Base-by-base conservation (phyloP, 2,329 filamentous ascomycete genomes). In the Xylogone sp. region DNA sequence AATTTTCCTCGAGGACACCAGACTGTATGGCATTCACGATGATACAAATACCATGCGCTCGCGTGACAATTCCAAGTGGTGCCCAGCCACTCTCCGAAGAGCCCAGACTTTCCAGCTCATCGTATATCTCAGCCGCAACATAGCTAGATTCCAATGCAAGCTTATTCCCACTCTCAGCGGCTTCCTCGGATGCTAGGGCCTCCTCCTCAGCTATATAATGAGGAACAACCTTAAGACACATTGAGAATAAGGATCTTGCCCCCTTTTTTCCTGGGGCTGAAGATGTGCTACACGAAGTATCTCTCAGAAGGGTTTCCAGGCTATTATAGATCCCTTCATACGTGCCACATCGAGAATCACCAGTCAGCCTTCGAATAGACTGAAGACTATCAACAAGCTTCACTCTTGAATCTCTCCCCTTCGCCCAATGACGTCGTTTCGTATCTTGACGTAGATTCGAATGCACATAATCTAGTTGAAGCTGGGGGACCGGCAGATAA, bases 221-320 rank as follows among this genome's bases (percentile, higher is more conserved):
- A 1, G 77, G 77, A 13, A 81, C 65, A 53, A 69, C 72, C 48
- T 71, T 68, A 5, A 81, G 66, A 51, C 75, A 77, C 70, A 77
- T 75, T 19, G 72, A 71, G 18, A 80, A 53, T 9, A 81, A 66
- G 3, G 76, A 76, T 21, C 66, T 71, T 3, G 67, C 51, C 19
- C 62, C 69, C 54, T 55, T 61, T 46, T 39, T 24, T 8, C 54
- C 52, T n/a, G 46, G 22, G 45, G 56, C 52, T 12, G 54, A 31
- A n/a, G 46, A 13, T 9, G 49, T 49, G 18, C 48, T 46, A 16
- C 8, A 6, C 27, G 43, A 62, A 18, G 75, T 78, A 3, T 72
- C 69, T 39, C 67, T 68, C 3, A 79, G 63, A 21, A 79, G 62
- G 4, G 71, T 64, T 44, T 77, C 73, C 13, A 78, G 53, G 2